These are phyloP conservation scores for Grammothele lineata DNA, from an alignment of 768 basidiomycete species.

Conservation along the genomic window DNA sequence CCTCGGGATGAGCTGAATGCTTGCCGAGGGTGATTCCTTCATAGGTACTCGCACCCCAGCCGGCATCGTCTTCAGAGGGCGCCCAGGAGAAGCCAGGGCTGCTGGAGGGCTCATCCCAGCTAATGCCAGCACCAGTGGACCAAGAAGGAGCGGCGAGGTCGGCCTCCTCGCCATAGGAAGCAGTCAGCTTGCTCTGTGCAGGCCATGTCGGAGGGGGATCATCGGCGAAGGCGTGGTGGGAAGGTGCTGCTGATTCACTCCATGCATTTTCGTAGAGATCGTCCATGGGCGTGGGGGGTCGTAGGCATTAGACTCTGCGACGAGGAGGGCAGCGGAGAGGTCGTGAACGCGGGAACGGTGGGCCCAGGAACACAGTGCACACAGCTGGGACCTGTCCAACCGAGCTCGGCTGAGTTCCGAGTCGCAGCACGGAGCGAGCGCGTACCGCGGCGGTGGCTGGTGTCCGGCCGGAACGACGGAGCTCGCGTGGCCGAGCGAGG, in stretches of 20 bases:
- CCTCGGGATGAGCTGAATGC: no score
- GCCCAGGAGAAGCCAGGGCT: constrained; percentile 41
- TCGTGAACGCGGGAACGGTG: not conserved
- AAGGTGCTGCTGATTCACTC: constrained; percentile 34
- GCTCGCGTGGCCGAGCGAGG: not conserved
- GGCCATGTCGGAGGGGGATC: constrained; percentile 12
- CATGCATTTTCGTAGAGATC: constrained; percentile 76
- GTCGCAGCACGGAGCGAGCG: no score
- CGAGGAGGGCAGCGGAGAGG: not conserved
- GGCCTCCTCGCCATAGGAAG: constrained; percentile 41
- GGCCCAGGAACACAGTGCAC: no score
- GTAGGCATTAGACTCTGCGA: constrained; percentile 8
- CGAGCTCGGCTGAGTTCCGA: no score
- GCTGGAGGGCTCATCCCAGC: constrained; percentile 47
- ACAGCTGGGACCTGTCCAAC: no score
- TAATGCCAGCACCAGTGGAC: constrained; percentile 40
- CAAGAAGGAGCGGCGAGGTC: constrained; percentile 58
- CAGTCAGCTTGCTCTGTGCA: constrained; percentile 10
- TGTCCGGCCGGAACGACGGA: no score
- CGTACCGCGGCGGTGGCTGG: no score
- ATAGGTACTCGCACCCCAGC: constrained; percentile 35
- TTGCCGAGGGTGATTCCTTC: constrained; percentile 35
- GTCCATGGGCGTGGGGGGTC: constrained; percentile 46
- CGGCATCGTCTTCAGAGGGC: constrained; percentile 18
- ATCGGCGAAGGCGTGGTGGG: not conserved